Conservation (phyloP, 2,329 filamentous ascomycete species). For the Blastomyces parvus region DNA sequence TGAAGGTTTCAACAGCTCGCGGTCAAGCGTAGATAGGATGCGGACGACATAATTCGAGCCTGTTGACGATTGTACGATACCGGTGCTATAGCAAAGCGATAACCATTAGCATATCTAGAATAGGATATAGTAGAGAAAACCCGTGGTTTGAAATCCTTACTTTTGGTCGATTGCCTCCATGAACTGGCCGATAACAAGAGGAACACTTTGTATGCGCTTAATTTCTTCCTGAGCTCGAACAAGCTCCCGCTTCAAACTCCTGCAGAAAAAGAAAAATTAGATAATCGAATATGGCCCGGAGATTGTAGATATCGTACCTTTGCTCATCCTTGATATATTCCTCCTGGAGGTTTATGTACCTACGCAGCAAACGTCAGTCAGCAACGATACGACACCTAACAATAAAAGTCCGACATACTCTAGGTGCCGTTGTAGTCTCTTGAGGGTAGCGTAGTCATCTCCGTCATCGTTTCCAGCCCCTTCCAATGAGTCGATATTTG, state of each 20-base stretch:
- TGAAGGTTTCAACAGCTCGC: slow-evolving; percentile 93
- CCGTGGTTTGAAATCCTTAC: slow-evolving; percentile 42
- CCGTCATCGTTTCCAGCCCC: slow-evolving; percentile 68
- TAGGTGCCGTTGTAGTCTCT: slow-evolving; percentile 91
- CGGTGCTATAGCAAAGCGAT: slow-evolving; percentile 54
- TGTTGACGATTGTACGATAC: slow-evolving; percentile 96
- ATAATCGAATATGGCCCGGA: slow-evolving; percentile 14
- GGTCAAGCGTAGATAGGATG: slow-evolving; percentile 94
- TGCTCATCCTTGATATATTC: slow-evolving; percentile 99
- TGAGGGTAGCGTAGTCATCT: slow-evolving; percentile 90
- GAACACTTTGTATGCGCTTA: slow-evolving; percentile 97
- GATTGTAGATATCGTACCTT: slow-evolving; percentile 43
- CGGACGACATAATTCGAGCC: slow-evolving; percentile 98
- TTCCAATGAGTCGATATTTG: slow-evolving; percentile 83
- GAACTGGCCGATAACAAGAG: slow-evolving; percentile 95
- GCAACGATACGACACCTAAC: slow-evolving; percentile 19
- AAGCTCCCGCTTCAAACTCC: slow-evolving; percentile 92
- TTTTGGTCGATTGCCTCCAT: slow-evolving; percentile 99
- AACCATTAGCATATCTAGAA: background rate
- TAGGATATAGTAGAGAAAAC: background rate
- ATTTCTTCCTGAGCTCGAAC: slow-evolving; percentile 98
- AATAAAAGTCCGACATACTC: slow-evolving; percentile 52
- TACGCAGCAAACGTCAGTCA: slow-evolving; percentile 27
- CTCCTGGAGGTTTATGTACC: slow-evolving; percentile 94
- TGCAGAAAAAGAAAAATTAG: slow-evolving; percentile 31